Base-by-base conservation (phyloP, 306 rosid species). In the Cicer bijugum region DNA sequence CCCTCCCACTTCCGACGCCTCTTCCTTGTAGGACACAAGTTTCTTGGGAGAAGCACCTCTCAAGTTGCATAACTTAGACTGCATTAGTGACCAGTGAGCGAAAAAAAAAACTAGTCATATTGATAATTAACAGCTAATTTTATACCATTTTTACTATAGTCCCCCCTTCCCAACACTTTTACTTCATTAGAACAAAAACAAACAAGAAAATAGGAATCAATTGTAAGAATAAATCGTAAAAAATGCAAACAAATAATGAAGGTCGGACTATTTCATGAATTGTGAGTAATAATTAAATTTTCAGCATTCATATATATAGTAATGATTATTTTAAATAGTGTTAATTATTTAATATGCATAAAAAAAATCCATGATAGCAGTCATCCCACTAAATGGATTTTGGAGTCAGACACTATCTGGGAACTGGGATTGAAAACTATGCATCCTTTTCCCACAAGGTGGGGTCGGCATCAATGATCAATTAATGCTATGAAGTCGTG, bases 1-100 rank as follows among this genome's bases (percentile, higher is more conserved):
- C 98, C 98, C 98, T 45, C 98, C 98, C 97, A 94, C 89, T 84
- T 94, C 98, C 1, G 98, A 82, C 45, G 96, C 82, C 85, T 94
- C 98, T 85, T 94, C 98, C 81, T 75, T 91, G 86, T 10, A 75
- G 28, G 92, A 83, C 75, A 88, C 88, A 48, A 94, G 89, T 76
- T 88, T 84, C 42, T 46, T 65, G 53, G 95, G 91, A 84, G 78
- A 72, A 50, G 79, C 85, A 76, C 79, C 90, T 77, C 88, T 87
- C 82, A 94, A 82, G 83, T 88, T 75, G 81, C 98, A 94, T 77
- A 78, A 71, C 78, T 91, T 94, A 65, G 98, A 94, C 98, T 94
- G 89, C 88, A 72, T 68, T 39, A 74, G 45, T 58, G 35, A 48
- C 50, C 20, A 58, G 17, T 3, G 48, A 65, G 52, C 72, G 55